phyloP scores from a whole-genome alignment of 2,329 filamentous ascomycete genomes.

The Rugonectria rugulosa region DNA sequence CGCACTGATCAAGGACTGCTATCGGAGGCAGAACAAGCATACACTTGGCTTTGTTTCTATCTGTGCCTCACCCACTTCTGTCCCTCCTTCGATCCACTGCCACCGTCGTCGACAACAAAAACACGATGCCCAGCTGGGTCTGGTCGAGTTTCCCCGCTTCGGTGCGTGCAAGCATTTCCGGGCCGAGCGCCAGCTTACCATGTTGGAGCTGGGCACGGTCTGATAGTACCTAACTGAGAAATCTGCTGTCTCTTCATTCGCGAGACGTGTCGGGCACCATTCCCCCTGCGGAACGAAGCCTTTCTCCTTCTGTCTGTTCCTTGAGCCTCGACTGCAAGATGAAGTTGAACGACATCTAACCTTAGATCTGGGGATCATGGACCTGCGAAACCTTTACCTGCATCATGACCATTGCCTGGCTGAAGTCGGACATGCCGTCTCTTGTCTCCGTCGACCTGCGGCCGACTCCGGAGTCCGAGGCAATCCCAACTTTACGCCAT shows the following conservation, averaged over 20 bases:
- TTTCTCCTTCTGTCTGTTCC: slow-evolving; percentile 36
- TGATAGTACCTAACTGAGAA: slow-evolving; percentile 37
- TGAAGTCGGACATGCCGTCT: slow-evolving; percentile 7
- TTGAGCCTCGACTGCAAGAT: slow-evolving; percentile 41
- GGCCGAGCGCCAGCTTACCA: slow-evolving; percentile 32
- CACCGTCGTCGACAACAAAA: slow-evolving; percentile 16
- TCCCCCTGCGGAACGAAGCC: slow-evolving; percentile 38
- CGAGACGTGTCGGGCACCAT: slow-evolving; percentile 35
- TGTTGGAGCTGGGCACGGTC: slow-evolving; percentile 22
- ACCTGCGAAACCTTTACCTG: neutral
- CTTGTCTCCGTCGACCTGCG: slow-evolving; percentile 19
- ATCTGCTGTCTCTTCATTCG: slow-evolving; percentile 38
- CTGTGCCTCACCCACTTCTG: slow-evolving; percentile 7
- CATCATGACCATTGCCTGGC: neutral
- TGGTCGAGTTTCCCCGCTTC: slow-evolving; percentile 36
- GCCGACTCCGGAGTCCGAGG: slow-evolving; percentile 27
- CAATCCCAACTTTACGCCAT: slow-evolving; percentile 34
- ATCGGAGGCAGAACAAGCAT: slow-evolving; percentile 8
- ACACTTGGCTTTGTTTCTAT: slow-evolving; percentile 3
- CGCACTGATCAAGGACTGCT: too few species aligned
- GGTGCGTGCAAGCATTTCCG: slow-evolving; percentile 25
- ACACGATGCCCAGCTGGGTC: slow-evolving; percentile 27
- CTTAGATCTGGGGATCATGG: slow-evolving; percentile 26
- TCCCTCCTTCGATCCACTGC: slow-evolving; percentile 12
- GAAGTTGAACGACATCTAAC: slow-evolving; percentile 32